These are phyloP conservation scores for Euryodendron excelsum DNA, from an alignment of 148 eudicot genomes.

Conservation along the genomic window DNA sequence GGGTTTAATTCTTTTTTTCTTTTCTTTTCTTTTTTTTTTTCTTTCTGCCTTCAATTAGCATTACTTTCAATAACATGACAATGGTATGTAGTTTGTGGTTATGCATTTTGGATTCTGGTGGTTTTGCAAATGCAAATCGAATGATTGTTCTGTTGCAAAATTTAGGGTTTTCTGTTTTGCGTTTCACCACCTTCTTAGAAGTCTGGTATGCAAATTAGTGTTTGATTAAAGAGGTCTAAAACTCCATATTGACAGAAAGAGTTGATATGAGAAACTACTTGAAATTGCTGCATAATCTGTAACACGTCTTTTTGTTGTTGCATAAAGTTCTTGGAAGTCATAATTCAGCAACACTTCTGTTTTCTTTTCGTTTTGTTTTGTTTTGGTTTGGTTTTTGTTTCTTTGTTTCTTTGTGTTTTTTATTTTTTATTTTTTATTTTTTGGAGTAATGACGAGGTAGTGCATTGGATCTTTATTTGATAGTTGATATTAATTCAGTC, in stretches of 20 bases:
- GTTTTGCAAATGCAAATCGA: neutral
- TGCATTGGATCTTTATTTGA: no score
- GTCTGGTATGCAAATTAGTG: constrained; percentile 3
- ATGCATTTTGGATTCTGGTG: neutral
- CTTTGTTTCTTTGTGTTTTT: no score
- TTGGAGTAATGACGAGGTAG: no score
- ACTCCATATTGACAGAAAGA: neutral
- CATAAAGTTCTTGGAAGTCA: constrained; percentile 5
- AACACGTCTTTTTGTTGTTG: neutral
- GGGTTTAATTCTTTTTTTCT: constrained; percentile 43
- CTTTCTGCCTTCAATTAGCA: neutral
- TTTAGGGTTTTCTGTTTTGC: neutral
- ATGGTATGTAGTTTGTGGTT: neutral
- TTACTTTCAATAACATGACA: neutral
- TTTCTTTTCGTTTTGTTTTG: no score
- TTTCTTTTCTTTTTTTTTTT: no score
- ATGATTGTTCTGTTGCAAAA: neutral
- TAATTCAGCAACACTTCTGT: no score
- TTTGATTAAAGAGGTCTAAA: neutral
- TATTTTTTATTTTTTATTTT: no score
- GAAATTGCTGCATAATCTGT: constrained; percentile 5
- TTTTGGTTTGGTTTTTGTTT: no score
- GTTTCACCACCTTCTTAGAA: neutral
- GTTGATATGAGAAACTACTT: neutral
- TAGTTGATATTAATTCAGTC: no score